Evolutionary conservation across 2,329 filamentous ascomycete genomes (phyloP), one percentile per base, ranked within the genome.

Genomic region (Colletotrichum incanum): DNA sequence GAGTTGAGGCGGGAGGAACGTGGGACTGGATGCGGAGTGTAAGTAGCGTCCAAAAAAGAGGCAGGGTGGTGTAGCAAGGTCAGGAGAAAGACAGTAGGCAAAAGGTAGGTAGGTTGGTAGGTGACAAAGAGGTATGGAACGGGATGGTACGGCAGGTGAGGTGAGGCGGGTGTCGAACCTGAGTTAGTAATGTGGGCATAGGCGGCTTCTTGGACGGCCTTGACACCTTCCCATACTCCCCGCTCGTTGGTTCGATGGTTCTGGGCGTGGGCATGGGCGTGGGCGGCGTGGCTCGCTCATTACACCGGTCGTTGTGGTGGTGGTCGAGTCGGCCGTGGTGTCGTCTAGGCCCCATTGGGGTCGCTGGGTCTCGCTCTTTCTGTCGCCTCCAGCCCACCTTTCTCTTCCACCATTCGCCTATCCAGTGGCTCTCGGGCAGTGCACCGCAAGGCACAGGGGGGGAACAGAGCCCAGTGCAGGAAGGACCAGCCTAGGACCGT

Each of bases 181-280:
- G 69, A 63, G 69, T 72, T 72, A 72, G 69, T 69, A 72, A 72
- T 72, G 65, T 69, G 69, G 69, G 65, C 68, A 67, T 56, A 63
- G 65, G 39, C 69, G 65, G 37, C 69, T 69, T 69, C 62, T 65
- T 58, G 58, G 69, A 62, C 58, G 69, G 69, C 64, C 64, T 62
- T 20, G 37, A 50, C 61, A 14, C 54, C 41, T 52, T 66, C 43
- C 41, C 61, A 58, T 65, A 26, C 52, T 20, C n/a, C 64, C 39
- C 68, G 37, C 67, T 43, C 68, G 68, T 66, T 67, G 67, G 45
- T 56, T 64, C 67, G 54, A 56, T 66, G 52, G 23, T 20, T 41
- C 34, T n/a, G 43, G 67, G 31, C 37, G 31, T 56, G 59, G 66
- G 28, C 39, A 11, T 34, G 66, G 50, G 47, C 60, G 50, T 39